Base-by-base conservation (phyloP, 495 filamentous ascomycete species). In the Tuber microsphaerosporum region DNA sequence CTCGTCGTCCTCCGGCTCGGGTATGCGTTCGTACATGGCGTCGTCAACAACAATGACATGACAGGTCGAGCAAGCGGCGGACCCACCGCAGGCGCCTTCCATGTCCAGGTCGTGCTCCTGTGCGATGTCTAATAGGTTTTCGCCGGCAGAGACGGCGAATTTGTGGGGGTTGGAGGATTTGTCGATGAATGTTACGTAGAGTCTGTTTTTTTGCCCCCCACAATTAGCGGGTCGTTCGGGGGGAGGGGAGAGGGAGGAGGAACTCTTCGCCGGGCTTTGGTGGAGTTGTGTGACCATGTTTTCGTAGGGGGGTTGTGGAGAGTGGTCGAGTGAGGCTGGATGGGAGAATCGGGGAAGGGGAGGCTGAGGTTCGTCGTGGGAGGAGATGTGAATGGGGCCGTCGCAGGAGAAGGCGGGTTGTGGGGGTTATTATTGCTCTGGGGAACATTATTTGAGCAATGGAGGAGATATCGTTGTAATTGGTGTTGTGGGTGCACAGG, bases 261-360 rank as follows among this genome's bases (percentile, higher is more conserved):
- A 87, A 97, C 94, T 97, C 95, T 87, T 97, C 93, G n/a, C 95
- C 95, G 3, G 94, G 89, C 85, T 93, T 94, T 2, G 95, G 94
- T 42, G 92, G 88, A 69, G 88, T 89, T 79, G 97, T 85, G 80
- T 97, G 92, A 43, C 91, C 93, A 83, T 99, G 94, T 48, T 83
- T 85, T 26, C 84, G 83, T 41, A 85, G 83, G 70, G 89, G 82
- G 1, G 92, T 89, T 26, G 86, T 88, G 65, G 92, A 92, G 84
- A 98, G 94, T 74, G 82, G 82, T 75, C 91, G 88, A n/a, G 26
- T 1, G n/a, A 31, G 56, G 26, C 7, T 65, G 26, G 56, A 31
- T 10, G 56, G 26, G 10, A 65, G 56, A 1, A 65, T 65, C 12
- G n/a, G 56, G 12, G 20, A 26, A 31, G 56, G 14, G n/a, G 26